Evolutionary conservation across 305 asterid genomes (phyloP).

Genomic region (Rubia peregrina): DNA sequence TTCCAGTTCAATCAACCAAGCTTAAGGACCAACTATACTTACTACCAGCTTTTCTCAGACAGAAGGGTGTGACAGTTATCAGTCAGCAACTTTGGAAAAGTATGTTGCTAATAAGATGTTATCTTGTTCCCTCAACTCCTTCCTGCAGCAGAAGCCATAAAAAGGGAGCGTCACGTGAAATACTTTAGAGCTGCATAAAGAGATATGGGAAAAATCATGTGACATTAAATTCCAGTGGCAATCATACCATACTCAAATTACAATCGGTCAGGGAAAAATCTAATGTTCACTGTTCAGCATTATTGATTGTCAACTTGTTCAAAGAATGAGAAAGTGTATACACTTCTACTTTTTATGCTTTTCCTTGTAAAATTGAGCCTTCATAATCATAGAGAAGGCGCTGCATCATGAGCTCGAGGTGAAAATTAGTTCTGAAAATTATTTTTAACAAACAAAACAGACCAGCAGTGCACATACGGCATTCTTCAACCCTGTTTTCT

Average conservation of each 20-base stretch:
- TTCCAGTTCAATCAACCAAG: neutral
- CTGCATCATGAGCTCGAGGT: neutral
- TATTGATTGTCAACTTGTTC: neutral
- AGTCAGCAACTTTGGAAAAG: conserved; percentile 35
- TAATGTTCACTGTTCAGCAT: neutral
- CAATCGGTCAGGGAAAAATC: neutral
- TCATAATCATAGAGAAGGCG: neutral
- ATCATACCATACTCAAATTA: neutral
- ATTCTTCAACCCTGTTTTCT: neutral
- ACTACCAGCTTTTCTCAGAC: neutral
- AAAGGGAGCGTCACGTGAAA: neutral
- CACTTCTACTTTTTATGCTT: neutral
- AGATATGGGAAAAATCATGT: neutral
- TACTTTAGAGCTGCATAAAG: neutral
- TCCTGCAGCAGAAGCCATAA: conserved; percentile 42
- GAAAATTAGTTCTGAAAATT: neutral
- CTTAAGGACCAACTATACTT: neutral
- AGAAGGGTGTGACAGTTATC: conserved; percentile 21
- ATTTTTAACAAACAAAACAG: neutral
- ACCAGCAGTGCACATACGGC: too few relatives aligned
- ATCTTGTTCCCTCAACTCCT: conserved; percentile 43
- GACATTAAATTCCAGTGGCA: neutral
- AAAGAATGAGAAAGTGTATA: neutral
- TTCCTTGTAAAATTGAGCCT: neutral
- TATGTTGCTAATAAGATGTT: conserved; percentile 48